Evolutionary conservation across 768 basidiomycete genomes (phyloP), one percentile per base, ranked within the genome.

Genomic region (Arthromyces matolae): DNA sequence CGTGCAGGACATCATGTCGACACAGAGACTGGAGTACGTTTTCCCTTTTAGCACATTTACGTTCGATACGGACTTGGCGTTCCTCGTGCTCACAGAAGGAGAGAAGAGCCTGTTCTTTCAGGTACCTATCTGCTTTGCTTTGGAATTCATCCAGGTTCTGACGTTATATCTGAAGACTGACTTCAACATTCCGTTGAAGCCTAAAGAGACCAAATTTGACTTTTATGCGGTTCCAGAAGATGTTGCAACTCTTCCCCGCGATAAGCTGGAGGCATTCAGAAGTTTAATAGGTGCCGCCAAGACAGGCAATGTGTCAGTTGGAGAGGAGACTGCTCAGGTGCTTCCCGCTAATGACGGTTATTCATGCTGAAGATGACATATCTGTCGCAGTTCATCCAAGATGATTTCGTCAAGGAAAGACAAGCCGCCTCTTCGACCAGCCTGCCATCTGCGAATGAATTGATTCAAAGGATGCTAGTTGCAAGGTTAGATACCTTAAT

Each of bases 41-140:
- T 93, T 90, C 59, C 90, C 89, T 1, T 92, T 79, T 63, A 86
- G 81, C 60, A 72, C 61, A 48, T 91, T 85, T 62, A 64, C 73
- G 7, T 91, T 93, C 57, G 72, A 81, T 16, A 89, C 87, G 0
- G 87, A 90, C 55, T 64, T 87, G n/a, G 72, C 65, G n/a, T 79
- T 83, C 50, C 53, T 92, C 16, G 64, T 86, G 0, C 64, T 85
- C 8, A 73, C 76, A 32, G 75, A 83, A 49, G 86, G 89, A 24
- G 71, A 71, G 50, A 82, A 80, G 64, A 89, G 86, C 54, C 70
- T 83, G 2, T 83, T 93, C 58, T 85, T 89, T 62, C 73, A 81
- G 75, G 88, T 86, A 47, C 20, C 58, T 25, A 10, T 23, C 9
- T 25, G 9, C 29, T 10, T 18, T 38, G 36, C 29, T n/a, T 6